These are phyloP conservation scores for Cucurbita moschata DNA, from an alignment of 306 rosid genomes.

Conservation along the genomic window DNA sequence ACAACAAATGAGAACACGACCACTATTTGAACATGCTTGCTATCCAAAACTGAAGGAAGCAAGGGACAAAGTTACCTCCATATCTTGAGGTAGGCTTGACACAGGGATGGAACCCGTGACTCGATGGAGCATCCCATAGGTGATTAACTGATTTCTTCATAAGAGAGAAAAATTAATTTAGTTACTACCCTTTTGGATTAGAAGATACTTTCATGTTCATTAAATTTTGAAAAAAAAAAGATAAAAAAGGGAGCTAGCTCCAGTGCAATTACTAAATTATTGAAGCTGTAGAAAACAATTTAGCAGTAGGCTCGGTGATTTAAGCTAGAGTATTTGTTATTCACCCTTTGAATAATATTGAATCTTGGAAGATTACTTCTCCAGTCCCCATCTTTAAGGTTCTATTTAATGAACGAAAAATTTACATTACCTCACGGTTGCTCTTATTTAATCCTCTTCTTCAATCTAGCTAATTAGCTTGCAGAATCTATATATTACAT, in stretches of 20 bases:
- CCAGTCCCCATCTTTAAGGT: not conserved
- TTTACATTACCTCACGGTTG: not conserved
- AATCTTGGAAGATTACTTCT: not conserved
- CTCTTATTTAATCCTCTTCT: not conserved
- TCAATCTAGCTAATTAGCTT: not conserved
- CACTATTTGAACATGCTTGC: not conserved
- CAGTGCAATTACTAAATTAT: not conserved
- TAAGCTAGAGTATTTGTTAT: not conserved
- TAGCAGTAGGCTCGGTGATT: not conserved
- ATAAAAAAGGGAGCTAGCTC: not conserved
- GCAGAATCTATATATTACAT: not conserved
- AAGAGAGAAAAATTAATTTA: not conserved
- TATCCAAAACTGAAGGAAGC: not conserved
- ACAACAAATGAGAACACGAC: not conserved
- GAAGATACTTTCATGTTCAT: not conserved
- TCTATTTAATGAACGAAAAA: not conserved
- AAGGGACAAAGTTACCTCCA: constrained; percentile 36
- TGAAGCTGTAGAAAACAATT: not conserved
- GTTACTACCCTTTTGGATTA: not conserved
- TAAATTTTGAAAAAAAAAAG: not conserved
- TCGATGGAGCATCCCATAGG: constrained; percentile 58
- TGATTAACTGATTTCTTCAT: constrained; percentile 15
- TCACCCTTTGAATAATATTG: not conserved
- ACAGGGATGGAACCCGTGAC: constrained; percentile 43
- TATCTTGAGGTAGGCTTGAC: constrained; percentile 56